phyloP scores from a whole-genome alignment of 2,329 filamentous ascomycete genomes.

The Tolypocladium nubicola region DNA sequence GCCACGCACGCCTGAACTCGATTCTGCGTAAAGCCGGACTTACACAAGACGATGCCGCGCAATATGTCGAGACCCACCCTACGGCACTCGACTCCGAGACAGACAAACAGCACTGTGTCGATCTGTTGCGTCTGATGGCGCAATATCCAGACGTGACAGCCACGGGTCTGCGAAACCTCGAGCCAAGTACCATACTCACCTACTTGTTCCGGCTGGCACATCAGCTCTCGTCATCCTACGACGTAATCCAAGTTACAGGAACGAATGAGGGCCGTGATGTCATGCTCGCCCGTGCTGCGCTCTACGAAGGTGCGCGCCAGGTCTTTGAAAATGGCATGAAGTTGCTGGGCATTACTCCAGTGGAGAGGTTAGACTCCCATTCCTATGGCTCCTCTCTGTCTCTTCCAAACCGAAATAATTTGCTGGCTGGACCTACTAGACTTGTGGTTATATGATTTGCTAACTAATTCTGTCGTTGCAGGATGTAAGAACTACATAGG shows the following conservation, averaged over 20 bases:
- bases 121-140: slow-evolving; percentile 49
- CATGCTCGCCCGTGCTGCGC: slow-evolving; percentile 46
- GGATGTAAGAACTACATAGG: too few relatives aligned
- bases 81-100: slow-evolving; percentile 11
- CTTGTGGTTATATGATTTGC: too few relatives aligned
- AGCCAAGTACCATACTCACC: slow-evolving; percentile 53
- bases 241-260: slow-evolving; percentile 62
- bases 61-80: not conserved
- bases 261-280: slow-evolving; percentile 48
- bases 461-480: too few relatives aligned
- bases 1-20: slow-evolving; percentile 50
- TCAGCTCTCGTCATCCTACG: slow-evolving; percentile 61
- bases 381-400: not conserved
- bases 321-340: not conserved
- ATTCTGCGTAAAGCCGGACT: slow-evolving; percentile 15
- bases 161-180: slow-evolving; percentile 53
- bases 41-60: slow-evolving; percentile 3
- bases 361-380: not conserved
- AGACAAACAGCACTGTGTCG: slow-evolving; percentile 31
- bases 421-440: too few relatives aligned
- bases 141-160: slow-evolving; percentile 55
- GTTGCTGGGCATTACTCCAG: not conserved
- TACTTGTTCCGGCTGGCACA: slow-evolving; percentile 74
- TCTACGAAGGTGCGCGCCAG: not conserved
- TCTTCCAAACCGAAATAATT: too few relatives aligned